A percentile compares a stretch with the other conserved stretches of the same genome.
Conservation (phyloP, 2,329 filamentous ascomycete genomes). For the Alternaria gansuensis region DNA sequence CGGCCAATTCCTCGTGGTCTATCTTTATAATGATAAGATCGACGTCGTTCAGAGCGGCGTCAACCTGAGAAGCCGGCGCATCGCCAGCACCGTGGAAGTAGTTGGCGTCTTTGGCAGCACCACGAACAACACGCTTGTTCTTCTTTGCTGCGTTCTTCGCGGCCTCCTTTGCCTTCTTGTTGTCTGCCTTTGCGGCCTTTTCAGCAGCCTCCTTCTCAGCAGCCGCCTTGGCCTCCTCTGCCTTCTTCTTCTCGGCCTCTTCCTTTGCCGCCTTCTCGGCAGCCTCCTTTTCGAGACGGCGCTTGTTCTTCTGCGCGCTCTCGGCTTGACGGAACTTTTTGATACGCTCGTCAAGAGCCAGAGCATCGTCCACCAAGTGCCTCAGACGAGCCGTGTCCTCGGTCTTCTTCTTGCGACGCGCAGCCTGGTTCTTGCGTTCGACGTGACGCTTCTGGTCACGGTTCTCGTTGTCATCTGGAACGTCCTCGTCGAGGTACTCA, state of each 20-base stretch:
- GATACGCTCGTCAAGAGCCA: constrained; percentile 90
- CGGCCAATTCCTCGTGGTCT: constrained; percentile 88
- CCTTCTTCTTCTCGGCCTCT: constrained; percentile 83
- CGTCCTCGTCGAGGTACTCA: constrained; percentile 98
- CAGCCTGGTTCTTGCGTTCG: constrained; percentile 97
- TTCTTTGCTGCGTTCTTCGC: constrained; percentile 99
- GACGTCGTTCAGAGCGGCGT: constrained; percentile 82
- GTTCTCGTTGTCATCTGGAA: constrained; percentile 98
- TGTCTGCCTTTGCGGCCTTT: constrained; percentile 81
- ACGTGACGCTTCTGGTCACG: constrained; percentile 98
- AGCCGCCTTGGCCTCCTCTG: constrained; percentile 79
- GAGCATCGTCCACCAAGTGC: constrained; percentile 85
- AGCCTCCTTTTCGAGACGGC: constrained; percentile 86
- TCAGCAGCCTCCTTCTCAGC: constrained; percentile 87
- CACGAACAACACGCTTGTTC: constrained; percentile 98
- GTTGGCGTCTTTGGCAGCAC: constrained; percentile 95
- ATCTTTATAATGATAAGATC: constrained; percentile 88
- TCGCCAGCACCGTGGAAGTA: constrained; percentile 79
- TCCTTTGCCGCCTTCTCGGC: constrained; percentile 87
- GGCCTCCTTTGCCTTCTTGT: constrained; percentile 97
- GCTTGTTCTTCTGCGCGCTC: constrained; percentile 95
- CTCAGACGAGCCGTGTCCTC: constrained; percentile 94
- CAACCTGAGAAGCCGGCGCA: constrained; percentile 80
- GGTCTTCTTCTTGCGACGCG: constrained; percentile 98
- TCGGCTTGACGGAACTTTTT: constrained; percentile 95